A percentile compares a stretch with the other conserved stretches of the same genome.
Evolutionary conservation across 164 flowering plant species (phyloP).

Genomic region (Vitis rupestris): DNA sequence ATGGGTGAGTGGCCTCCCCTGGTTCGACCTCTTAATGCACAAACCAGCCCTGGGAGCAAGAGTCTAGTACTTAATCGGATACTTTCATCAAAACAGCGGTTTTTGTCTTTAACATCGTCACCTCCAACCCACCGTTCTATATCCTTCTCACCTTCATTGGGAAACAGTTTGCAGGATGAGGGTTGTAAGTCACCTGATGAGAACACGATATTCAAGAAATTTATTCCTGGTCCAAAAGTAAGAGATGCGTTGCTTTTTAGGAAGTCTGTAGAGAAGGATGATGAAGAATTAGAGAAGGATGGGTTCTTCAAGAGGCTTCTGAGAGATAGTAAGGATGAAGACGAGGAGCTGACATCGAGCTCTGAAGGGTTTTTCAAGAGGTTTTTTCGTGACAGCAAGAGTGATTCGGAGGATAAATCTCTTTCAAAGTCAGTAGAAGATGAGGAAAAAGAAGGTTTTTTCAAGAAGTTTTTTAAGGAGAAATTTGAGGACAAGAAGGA

Average conservation of each 20-base stretch:
- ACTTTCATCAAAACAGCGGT: conserved; percentile 75
- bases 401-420: conserved; percentile 54
- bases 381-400: conserved; percentile 80
- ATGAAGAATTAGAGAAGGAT: conserved; percentile 55
- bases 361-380: conserved; percentile 36
- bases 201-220: conserved; percentile 56
- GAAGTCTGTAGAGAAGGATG: conserved; percentile 47
- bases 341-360: conserved; percentile 62
- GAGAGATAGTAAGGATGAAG: conserved; percentile 59
- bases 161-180: conserved; percentile 53
- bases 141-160: conserved; percentile 63
- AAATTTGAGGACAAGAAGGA: conserved; percentile 11
- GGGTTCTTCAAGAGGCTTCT: conserved; percentile 61
- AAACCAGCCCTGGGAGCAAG: conserved; percentile 63
- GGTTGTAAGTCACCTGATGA: conserved; percentile 65
- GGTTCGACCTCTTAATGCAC: conserved; percentile 47
- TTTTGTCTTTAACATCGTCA: conserved; percentile 72
- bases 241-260: conserved; percentile 49
- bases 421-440: conserved; percentile 41
- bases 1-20: conserved; percentile 96
- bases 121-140: conserved; percentile 60
- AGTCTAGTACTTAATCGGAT: conserved; percentile 72
- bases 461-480: conserved; percentile 11
- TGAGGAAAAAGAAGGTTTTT: conserved; percentile 30
- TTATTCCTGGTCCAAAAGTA: conserved; percentile 47